Base-by-base conservation (phyloP, 257 asterid genomes). In the Henckelia pumila region DNA sequence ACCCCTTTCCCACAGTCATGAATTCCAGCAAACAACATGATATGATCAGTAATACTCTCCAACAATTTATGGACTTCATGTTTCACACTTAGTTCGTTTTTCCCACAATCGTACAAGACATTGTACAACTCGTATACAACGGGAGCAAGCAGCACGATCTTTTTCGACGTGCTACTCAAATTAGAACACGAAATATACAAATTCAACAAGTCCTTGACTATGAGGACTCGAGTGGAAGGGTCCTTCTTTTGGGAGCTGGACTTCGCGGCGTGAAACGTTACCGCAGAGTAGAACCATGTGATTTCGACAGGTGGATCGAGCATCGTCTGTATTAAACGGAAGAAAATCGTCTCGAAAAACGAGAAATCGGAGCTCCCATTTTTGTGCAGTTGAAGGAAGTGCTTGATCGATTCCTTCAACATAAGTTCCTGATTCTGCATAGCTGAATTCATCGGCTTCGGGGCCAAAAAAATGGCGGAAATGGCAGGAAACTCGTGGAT, bases 241-340 rank as follows among this genome's bases (percentile, higher is more conserved):
- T 62, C 68, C 64, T 59, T 50, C n/a, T 20, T 63, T 6, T 37
- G 75, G 19, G 74, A 75, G 77, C 78, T 69, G 56, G 74, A 73
- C 72, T 76, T 88, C 2, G 94, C 85, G 21, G 82, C 57, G 66
- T 89, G 90, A 50, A 71, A 82, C 13, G 94, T 82, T 19, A 84
- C 78, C 1, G 98, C 94, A 2, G 96, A 83, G 88, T 91, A 89
- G 68, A 91, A 91, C 98, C 95, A 91, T 52, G 89, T 77, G 44
- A 89, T 68, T 67, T 87, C 98, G 56, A 91, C 88, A 50, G 98
- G 95, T 1, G 98, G 98, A 61, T 89, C 94, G 64, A 85, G 88
- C 96, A 84, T 89, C 17, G 92, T 61, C 57, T 91, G 94, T 71
- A 87, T 77, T 63, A 81, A 72, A 37, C 96, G 94, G 79, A 85